These are phyloP conservation scores for Amanita molliuscula DNA, from an alignment of 768 basidiomycete species.

Conservation along the genomic window DNA sequence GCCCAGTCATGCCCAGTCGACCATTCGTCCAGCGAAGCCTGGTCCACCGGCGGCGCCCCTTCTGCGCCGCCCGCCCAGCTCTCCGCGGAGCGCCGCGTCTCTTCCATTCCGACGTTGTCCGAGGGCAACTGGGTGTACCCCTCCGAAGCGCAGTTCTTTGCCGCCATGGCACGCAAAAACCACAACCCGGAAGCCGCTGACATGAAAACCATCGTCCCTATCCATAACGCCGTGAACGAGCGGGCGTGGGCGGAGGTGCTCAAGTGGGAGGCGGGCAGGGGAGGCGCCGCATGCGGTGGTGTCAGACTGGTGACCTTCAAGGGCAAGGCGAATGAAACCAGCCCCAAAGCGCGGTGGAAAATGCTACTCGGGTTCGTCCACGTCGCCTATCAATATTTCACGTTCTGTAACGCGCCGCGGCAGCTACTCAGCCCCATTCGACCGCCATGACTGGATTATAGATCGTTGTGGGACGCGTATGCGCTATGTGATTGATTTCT, in stretches of 20 bases:
- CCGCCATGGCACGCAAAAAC: constrained; percentile 94
- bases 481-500: constrained; percentile 98
- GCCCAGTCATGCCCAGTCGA: constrained; percentile 28
- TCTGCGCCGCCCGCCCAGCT: constrained; percentile 25
- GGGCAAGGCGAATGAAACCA: constrained; percentile 74
- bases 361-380: constrained; percentile 72
- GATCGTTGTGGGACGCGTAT: constrained; percentile 85
- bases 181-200: constrained; percentile 81
- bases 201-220: constrained; percentile 94
- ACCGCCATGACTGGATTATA: constrained; percentile 94
- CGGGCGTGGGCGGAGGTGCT: constrained; percentile 78
- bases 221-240: constrained; percentile 99
- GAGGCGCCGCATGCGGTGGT: constrained; percentile 76
- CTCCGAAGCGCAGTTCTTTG: constrained; percentile 95
- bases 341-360: constrained; percentile 73
- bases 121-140: constrained; percentile 93
- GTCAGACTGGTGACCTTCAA: constrained; percentile 83
- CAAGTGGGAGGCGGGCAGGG: constrained; percentile 74
- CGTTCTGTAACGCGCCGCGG: constrained; percentile 8
- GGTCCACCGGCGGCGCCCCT: constrained; percentile 26
- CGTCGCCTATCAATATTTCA: not conserved
- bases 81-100: constrained; percentile 68
- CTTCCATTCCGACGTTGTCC: constrained; percentile 73
- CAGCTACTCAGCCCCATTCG: constrained; percentile 92
- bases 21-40: constrained; percentile 26